Percentiles rank a stretch among this genome's conserved stretches.
phyloP scores from a whole-genome alignment of 1,284 basidiomycete species.

The Cutaneotrichosporon curvatum region DNA sequence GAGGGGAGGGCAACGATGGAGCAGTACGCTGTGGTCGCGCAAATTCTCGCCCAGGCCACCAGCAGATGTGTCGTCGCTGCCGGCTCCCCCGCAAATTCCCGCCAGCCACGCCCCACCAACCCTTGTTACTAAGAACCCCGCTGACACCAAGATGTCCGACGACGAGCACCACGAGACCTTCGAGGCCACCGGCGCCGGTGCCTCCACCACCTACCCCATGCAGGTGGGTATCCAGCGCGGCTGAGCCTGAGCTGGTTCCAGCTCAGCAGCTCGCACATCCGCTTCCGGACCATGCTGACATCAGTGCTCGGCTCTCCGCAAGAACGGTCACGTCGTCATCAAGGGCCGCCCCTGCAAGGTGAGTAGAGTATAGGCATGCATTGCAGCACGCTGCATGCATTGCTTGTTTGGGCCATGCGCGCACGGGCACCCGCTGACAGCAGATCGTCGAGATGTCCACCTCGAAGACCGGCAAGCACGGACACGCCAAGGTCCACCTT shows the following conservation, averaged over 20 bases:
- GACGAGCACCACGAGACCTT: constrained; percentile 85
- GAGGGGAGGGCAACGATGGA: background rate
- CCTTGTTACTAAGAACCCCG: too few relatives aligned
- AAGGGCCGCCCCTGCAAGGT: constrained; percentile 53
- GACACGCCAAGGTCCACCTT: constrained; percentile 99
- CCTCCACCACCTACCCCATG: constrained; percentile 66
- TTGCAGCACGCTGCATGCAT: too few relatives aligned
- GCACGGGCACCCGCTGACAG: too few relatives aligned
- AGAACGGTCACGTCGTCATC: constrained; percentile 92
- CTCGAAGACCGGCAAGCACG: constrained; percentile 87
- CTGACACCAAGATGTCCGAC: constrained; percentile 60
- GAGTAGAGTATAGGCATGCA: too few relatives aligned
- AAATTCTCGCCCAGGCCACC: background rate
- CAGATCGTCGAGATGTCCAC: constrained; percentile 99
- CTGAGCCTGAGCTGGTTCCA: too few relatives aligned
- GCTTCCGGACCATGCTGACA: too few relatives aligned
- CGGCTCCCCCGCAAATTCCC: background rate
- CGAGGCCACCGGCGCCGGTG: constrained; percentile 63
- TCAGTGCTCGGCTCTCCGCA: constrained; percentile 93
- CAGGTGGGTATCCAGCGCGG: background rate
- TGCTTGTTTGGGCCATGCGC: too few relatives aligned
- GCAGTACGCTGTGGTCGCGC: too few relatives aligned
- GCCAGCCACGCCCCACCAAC: too few relatives aligned
- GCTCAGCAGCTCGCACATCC: too few relatives aligned
- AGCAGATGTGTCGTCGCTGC: too few relatives aligned